Percentiles rank a stretch among this genome's conserved stretches.
These are phyloP conservation scores for Claviceps sorghi DNA, from an alignment of 2,329 filamentous ascomycete genomes.

Conservation along the genomic window DNA sequence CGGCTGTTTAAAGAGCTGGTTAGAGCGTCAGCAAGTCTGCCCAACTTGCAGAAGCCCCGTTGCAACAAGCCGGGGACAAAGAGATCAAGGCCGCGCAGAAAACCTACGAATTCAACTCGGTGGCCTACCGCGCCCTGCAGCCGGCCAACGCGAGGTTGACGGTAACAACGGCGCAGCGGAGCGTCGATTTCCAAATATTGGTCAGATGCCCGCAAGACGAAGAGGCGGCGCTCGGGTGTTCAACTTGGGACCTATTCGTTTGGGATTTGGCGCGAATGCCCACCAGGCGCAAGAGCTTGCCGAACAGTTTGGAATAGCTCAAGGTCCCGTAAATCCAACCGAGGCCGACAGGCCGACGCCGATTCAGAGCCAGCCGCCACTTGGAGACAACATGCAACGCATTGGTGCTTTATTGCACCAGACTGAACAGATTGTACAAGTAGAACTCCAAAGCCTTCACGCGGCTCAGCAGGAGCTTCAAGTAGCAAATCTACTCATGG, in stretches of 20 bases:
- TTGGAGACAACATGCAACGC: conserved; percentile 22
- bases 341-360: conserved; percentile 10
- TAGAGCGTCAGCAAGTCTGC: conserved; percentile 93
- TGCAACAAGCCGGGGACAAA: conserved; percentile 16
- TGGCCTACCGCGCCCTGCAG: conserved; percentile 9
- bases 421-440: conserved; percentile 53
- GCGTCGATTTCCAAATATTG: conserved; percentile 7
- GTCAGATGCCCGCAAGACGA: conserved; percentile 9
- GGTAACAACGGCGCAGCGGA: conserved; percentile 6
- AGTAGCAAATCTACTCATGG: conserved; percentile 50
- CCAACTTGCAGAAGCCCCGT: conserved; percentile 85
- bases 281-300: conserved; percentile 53
- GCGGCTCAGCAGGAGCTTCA: conserved; percentile 52
- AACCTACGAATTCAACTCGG: conserved; percentile 19
- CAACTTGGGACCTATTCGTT: conserved; percentile 58
- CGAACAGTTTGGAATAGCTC: conserved; percentile 41
- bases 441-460: conserved; percentile 50
- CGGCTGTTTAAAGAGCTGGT: conserved; percentile 88
- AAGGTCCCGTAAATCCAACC: conserved; percentile 12
- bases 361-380: conserved; percentile 6
- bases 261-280: conserved; percentile 63
- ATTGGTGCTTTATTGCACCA: conserved; percentile 48
- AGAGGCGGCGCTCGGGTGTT: conserved; percentile 42
- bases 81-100: conserved; percentile 14
- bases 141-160: conserved; percentile 2